Base-by-base conservation (phyloP, 768 basidiomycete genomes). In the Suillus tomentosus region DNA sequence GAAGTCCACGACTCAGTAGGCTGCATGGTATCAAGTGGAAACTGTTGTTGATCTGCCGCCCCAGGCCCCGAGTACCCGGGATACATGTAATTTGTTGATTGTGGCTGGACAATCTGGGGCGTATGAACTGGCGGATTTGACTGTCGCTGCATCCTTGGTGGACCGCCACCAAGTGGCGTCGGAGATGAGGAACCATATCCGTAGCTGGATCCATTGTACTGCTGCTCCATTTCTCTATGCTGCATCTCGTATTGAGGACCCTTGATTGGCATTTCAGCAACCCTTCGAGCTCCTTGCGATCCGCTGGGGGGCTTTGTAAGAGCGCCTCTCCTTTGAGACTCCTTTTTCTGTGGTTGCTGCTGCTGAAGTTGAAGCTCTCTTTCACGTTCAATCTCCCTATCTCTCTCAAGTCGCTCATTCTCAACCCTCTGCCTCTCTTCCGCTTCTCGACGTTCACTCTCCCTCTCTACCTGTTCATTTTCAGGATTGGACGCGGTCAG, bases 201-300 rank as follows among this genome's bases (percentile, higher is more conserved):
- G 17, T 73, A 72, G 4, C 62, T 68, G 55, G 76, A 69, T 10
- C 79, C 81, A 57, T 82, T 81, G 67, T 92, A 92, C 73, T 96
- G 94, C 70, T 95, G 90, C 74, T 95, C 92, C 84, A 98, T 94
- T 58, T 89, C 92, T 27, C 91, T 87, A 74, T 94, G 91, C 74
- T 98, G 96, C 85, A 92, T 89, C 71, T 96, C 96, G 73, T 96
- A 98, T 70, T 94, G 91, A 45, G 96, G 94, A 5, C 92, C 87
- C 66, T 89, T 87, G 61, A 98, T 85, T 9, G 95, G 89, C 79
- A 87, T 94, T 77, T 97, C 96, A 9, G 91, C 93, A 53, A 87
- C 81, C 39, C 94, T 85, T 42, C 82, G 82, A 36, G 83, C 80
- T 19, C 77, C 79, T 10, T 79, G 76, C 55, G 80, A 76, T 22